Conservation (phyloP, 805 yeast genomes). For the Debaryomyces hansenii region DNA sequence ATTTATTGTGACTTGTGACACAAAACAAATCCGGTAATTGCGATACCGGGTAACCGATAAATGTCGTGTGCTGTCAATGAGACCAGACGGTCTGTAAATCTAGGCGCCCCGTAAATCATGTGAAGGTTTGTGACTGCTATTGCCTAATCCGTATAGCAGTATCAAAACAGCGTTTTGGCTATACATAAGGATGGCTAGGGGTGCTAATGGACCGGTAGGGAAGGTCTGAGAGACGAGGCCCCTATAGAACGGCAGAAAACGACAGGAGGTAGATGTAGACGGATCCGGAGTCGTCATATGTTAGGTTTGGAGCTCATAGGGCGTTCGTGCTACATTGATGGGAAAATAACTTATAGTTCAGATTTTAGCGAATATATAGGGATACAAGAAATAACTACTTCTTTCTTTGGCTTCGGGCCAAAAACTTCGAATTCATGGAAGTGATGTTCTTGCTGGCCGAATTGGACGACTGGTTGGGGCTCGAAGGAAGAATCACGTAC, state of each 20-base stretch:
- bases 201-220: too few species aligned
- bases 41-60: neutral
- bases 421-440: conserved; percentile 58
- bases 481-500: neutral
- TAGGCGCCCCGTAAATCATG: too few species aligned
- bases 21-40: neutral
- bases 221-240: too few species aligned
- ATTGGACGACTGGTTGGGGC: neutral
- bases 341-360: too few species aligned
- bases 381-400: conserved; percentile 14
- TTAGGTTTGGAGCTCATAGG: too few species aligned
- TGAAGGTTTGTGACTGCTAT: neutral
- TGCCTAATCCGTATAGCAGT: neutral
- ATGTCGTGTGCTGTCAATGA: neutral
- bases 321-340: too few species aligned
- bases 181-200: too few species aligned
- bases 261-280: too few species aligned
- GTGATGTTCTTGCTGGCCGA: conserved; percentile 36
- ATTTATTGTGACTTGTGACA: neutral
- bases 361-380: too few species aligned
- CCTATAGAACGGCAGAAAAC: too few species aligned
- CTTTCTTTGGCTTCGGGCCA: conserved; percentile 55
- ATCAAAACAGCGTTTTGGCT: neutral
- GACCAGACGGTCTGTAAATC: too few species aligned
- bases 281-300: too few species aligned